These are phyloP conservation scores for Thelonectria blattea DNA, from an alignment of 2,329 filamentous ascomycete species.

Conservation along the genomic window DNA sequence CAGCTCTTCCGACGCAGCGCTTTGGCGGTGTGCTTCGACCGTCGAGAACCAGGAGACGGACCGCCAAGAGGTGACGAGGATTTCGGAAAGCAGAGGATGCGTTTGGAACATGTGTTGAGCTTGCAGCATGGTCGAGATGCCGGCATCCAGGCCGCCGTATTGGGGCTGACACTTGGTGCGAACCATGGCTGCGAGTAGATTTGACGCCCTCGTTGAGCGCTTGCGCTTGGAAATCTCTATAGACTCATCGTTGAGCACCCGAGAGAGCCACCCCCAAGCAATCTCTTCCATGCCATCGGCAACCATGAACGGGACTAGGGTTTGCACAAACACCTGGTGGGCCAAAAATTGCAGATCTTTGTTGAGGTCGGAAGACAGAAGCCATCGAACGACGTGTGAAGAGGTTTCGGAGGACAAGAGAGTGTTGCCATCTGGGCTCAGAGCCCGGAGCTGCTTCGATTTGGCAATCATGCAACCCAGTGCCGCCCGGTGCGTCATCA, in stretches of 20 bases:
- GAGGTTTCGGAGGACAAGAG: conserved; percentile 54
- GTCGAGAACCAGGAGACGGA: conserved; percentile 59
- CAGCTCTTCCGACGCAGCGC: conserved; percentile 52
- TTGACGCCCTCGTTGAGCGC: conserved; percentile 39
- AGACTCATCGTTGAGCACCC: conserved; percentile 43
- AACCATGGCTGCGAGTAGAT: conserved; percentile 50
- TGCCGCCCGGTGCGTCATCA: conserved; percentile 62
- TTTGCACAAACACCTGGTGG: conserved; percentile 45
- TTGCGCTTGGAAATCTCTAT: conserved; percentile 28
- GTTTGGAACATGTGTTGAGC: conserved; percentile 51
- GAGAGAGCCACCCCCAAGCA: conserved; percentile 59
- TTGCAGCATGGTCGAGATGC: conserved; percentile 55
- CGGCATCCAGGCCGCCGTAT: conserved; percentile 53
- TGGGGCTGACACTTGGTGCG: conserved; percentile 48
- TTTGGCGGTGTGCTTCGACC: conserved; percentile 53
- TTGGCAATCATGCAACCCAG: conserved; percentile 60
- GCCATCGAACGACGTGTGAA: conserved; percentile 58
- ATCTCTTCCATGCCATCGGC: conserved; percentile 58
- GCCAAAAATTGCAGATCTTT: conserved; percentile 53
- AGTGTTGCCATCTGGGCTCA: conserved; percentile 30
- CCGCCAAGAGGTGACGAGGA: conserved; percentile 53
- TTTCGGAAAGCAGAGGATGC: conserved; percentile 43
- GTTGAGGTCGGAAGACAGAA: conserved; percentile 57
- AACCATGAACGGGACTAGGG: conserved; percentile 57
- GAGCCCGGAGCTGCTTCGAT: conserved; percentile 48